Conservation (phyloP, 2,329 filamentous ascomycete species). For the Mycocentrospora acerina region DNA sequence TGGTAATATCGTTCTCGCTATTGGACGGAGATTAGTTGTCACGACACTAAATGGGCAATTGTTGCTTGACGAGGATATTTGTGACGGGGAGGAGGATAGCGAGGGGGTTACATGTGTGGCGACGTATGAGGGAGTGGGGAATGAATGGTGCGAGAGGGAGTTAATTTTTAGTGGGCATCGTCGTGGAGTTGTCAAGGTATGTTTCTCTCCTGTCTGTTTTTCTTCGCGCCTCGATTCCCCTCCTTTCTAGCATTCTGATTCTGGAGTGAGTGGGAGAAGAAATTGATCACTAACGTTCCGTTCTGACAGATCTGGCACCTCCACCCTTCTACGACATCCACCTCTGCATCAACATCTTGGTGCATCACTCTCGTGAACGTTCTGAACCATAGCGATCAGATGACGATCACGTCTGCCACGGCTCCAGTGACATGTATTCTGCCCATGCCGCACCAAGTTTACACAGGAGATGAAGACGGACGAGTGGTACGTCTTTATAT, state of each 20-base stretch:
- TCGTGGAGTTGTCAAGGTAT: constrained; percentile 74
- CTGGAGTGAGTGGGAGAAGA: no score
- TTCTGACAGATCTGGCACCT: constrained; percentile 31
- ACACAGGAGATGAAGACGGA: constrained; percentile 92
- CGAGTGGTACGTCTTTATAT: constrained; percentile 57
- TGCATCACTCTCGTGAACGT: constrained; percentile 75
- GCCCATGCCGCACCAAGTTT: constrained; percentile 79
- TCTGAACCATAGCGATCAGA: constrained; percentile 74
- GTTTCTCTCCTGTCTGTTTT: constrained; percentile 1
- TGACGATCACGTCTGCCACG: constrained; percentile 51
- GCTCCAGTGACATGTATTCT: constrained; percentile 86
- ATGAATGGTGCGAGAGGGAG: constrained; percentile 87
- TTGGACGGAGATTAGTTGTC: constrained; percentile 70
- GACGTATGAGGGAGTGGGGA: constrained; percentile 88
- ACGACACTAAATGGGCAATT: constrained; percentile 87
- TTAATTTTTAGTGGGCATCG: constrained; percentile 88
- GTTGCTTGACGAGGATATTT: constrained; percentile 80
- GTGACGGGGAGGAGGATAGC: constrained; percentile 58
- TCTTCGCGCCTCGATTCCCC: background rate
- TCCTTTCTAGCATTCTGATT: background rate
- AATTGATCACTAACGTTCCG: no score
- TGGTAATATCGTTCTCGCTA: constrained; percentile 85
- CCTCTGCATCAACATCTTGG: constrained; percentile 57
- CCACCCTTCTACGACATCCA: constrained; percentile 42
- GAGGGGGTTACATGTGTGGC: constrained; percentile 81